Percentiles rank a stretch among this genome's conserved stretches.
Evolutionary conservation across 805 yeast species (phyloP).

Genomic region (Metschnikowia shivogae): DNA sequence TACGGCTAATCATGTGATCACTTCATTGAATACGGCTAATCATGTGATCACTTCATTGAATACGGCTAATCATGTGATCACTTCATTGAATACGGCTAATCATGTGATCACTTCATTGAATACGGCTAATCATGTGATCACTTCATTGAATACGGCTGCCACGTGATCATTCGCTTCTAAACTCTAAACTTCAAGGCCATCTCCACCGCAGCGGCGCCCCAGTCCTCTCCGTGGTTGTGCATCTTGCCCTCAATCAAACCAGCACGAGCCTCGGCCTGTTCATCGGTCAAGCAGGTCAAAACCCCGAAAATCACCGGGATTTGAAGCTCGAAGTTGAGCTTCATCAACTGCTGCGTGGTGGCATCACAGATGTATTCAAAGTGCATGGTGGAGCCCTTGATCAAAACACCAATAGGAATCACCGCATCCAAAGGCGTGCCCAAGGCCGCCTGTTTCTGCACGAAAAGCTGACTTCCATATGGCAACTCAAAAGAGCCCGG

Average conservation of each 20-base stretch:
- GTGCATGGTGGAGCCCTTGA: slow-evolving; percentile 97
- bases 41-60: no score
- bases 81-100: no score
- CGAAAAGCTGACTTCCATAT: slow-evolving; percentile 59
- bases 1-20: no score
- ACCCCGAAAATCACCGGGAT: slow-evolving; percentile 91
- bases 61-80: no score
- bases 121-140: no score
- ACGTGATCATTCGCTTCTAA: background rate
- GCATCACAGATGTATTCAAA: slow-evolving; percentile 95
- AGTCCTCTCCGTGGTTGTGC: slow-evolving; percentile 97
- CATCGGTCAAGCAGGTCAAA: slow-evolving; percentile 88
- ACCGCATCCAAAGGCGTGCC: slow-evolving; percentile 70
- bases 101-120: no score
- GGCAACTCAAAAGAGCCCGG: slow-evolving; percentile 97
- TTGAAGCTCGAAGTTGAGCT: slow-evolving; percentile 60
- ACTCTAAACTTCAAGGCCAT: slow-evolving; percentile 50
- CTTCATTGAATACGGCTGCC: no score
- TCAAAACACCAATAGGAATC: slow-evolving; percentile 89
- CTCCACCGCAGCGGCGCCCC: slow-evolving; percentile 99
- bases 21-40: no score
- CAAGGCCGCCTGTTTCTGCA: slow-evolving; percentile 38
- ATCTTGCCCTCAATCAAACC: slow-evolving; percentile 69
- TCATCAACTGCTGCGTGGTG: slow-evolving; percentile 81
- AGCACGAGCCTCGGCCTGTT: slow-evolving; percentile 90